Evolutionary conservation across 345 rosid species (phyloP), one percentile per base, ranked within the genome.

Genomic region (Citrus medica): DNA sequence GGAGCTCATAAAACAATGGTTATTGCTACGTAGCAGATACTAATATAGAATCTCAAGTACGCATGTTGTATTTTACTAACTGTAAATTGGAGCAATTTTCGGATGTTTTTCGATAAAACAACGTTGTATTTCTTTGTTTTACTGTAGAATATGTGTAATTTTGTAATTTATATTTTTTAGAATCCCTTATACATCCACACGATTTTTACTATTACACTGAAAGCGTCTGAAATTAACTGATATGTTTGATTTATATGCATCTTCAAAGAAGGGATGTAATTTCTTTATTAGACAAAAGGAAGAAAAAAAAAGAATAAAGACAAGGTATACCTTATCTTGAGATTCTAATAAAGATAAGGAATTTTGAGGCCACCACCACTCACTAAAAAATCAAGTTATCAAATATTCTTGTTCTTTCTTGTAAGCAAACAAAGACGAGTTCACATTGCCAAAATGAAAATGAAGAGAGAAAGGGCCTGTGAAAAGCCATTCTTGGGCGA

Each of bases 331-430:
- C 42, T 65, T 60, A 73, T 69, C 74, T 24, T 67, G 33, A 19
- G 33, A 65, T 59, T 35, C 58, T 22, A 46, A 13, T 46, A 3
- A 67, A 81, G 80, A 77, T 62, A 71, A 79, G 80, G 71, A 74
- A 69, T 81, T 71, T 68, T 27, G 74, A 72, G 73, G 74, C 73
- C 78, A 40, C 73, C 78, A 70, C 42, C 71, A 22, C 53, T 61
- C 33, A 1, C 51, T 48, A 4, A 17, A 38, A 61, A 55, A 32
- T 69, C 66, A 64, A 9, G 33, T 63, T 67, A 62, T 69, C 66
- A 69, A 69, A 73, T 80, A 80, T 86, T 86, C 84, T 79, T 70
- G 71, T 82, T 84, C 85, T 84, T 73, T 53, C 78, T 80, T 82
- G 63, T 1, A 27, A 64, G 73, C 76, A 78, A 80, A 67, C 75